Evolutionary conservation across 352 stramenopile species (phyloP), one percentile per base, ranked within the genome.

Genomic region (Pythium plurisporium): DNA sequence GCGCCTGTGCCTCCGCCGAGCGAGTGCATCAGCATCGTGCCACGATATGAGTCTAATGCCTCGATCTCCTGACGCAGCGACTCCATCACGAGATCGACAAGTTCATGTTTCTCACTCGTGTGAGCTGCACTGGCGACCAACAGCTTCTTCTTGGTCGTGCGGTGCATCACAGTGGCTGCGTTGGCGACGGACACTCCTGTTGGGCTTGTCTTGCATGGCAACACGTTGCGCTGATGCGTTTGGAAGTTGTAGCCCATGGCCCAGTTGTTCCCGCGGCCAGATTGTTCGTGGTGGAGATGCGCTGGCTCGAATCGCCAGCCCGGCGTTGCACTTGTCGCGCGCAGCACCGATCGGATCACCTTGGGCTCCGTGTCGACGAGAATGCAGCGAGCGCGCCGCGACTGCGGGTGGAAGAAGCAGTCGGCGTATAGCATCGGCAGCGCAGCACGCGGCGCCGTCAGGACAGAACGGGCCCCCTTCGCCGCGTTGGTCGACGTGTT

Each of bases 231-330:
- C 42, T 68, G 55, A 46, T 71, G 62, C 12, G 47, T 76, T 61
- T 76, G 69, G 56, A 86, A 73, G 51, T 81, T 77, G 68, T 87
- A 96, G 3, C 86, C 86, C 83, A 94, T 96, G 9, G 85, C 85
- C 86, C 86, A 96, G 68, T 95, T 95, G 59, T 96, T 96, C 47
- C 81, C 85, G 45, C 86, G 85, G 15, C 86, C 86, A 23, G 73
- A 67, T 33, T 91, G 80, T 45, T 91, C 79, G 31, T 76, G 68
- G 44, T 85, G 79, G 14, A 70, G 65, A 47, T 80, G 69, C 25
- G 79, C 71, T 4, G 80, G 76, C 26, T 65, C 54, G 23, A 80
- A 70, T 20, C n/a, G 31, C 55, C 36, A 41, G 14, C 14, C n/a
- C 14, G 4, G 11, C n/a, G n/a, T 46, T 10, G 26, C 43, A 30